A percentile compares a stretch with the other conserved stretches of the same genome.
These are phyloP conservation scores for Pyrenochaeta sp. DNA, from an alignment of 2,329 filamentous ascomycete species.

Conservation along the genomic window DNA sequence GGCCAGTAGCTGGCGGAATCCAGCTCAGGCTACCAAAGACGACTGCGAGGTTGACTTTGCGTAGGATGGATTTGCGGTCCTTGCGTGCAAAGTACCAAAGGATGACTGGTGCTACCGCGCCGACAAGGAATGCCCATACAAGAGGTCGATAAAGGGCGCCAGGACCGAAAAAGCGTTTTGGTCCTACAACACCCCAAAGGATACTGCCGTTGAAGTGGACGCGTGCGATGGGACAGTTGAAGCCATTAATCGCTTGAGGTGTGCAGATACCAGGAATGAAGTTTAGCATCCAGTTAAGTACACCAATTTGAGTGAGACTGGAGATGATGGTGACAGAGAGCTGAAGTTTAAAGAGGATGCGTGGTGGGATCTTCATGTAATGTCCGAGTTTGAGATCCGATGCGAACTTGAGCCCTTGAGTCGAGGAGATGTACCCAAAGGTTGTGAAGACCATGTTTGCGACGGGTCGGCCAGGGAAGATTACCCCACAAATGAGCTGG, in stretches of 20 bases:
- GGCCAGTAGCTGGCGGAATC: constrained; percentile 83
- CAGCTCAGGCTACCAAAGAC: constrained; percentile 83
- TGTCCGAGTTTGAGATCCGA: constrained; percentile 87
- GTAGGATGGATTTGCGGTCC: constrained; percentile 67
- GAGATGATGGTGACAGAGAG: constrained; percentile 79
- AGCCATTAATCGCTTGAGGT: constrained; percentile 80
- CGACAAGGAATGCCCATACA: constrained; percentile 83
- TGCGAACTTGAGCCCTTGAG: constrained; percentile 88
- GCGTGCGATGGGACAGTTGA: constrained; percentile 85
- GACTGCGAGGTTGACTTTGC: constrained; percentile 83
- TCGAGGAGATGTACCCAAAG: constrained; percentile 87
- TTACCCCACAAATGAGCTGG: constrained; percentile 81
- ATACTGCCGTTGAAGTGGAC: constrained; percentile 93
- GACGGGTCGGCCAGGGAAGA: constrained; percentile 85
- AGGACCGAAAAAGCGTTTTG: constrained; percentile 80
- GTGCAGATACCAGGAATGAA: constrained; percentile 83
- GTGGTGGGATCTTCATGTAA: constrained; percentile 86
- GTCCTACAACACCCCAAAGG: constrained; percentile 88
- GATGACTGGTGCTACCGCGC: constrained; percentile 75
- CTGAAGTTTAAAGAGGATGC: constrained; percentile 81
- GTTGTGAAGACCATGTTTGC: constrained; percentile 95
- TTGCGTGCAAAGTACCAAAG: constrained; percentile 75
- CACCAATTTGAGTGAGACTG: constrained; percentile 80
- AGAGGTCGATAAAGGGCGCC: constrained; percentile 77
- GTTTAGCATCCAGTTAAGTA: constrained; percentile 89